Conservation (phyloP, 805 yeast species). For the Hanseniaspora nectarophila region DNA sequence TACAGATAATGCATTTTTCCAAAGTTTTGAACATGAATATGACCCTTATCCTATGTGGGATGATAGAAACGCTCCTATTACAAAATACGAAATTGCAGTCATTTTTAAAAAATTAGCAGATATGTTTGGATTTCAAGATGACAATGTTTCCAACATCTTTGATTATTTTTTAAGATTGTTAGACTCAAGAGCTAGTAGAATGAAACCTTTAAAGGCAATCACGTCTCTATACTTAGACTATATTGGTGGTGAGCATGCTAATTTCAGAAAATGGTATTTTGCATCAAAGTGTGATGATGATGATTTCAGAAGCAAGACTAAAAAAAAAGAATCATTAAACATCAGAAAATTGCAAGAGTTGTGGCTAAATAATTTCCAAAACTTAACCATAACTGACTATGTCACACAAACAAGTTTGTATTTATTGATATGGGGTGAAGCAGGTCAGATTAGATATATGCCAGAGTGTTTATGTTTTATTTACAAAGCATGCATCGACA, state of each 20-base stretch:
- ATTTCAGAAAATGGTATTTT: constrained; percentile 85
- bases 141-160: constrained; percentile 63
- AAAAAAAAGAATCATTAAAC: constrained; percentile 56
- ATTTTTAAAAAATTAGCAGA: constrained; percentile 42
- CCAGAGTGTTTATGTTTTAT: constrained; percentile 84
- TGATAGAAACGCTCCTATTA: constrained; percentile 35
- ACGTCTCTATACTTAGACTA: constrained; percentile 74
- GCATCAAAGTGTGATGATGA: constrained; percentile 73
- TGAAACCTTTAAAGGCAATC: constrained; percentile 58
- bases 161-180: constrained; percentile 69
- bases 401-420: constrained; percentile 69
- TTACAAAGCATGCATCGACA: constrained; percentile 88
- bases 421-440: constrained; percentile 78
- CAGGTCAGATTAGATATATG: constrained; percentile 87
- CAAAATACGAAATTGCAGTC: constrained; percentile 42
- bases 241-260: constrained; percentile 80
- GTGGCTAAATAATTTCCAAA: constrained; percentile 4
- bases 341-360: constrained; percentile 18
- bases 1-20: constrained; percentile 34
- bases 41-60: constrained; percentile 26
- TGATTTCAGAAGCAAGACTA: constrained; percentile 66
- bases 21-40: constrained; percentile 33
- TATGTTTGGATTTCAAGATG: constrained; percentile 74
- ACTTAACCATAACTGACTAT: constrained; percentile 42
- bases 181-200: constrained; percentile 77